A percentile compares a stretch with the other conserved stretches of the same genome.
Evolutionary conservation across 345 rosid genomes (phyloP).

Genomic region (Gossypium thurberi): DNA sequence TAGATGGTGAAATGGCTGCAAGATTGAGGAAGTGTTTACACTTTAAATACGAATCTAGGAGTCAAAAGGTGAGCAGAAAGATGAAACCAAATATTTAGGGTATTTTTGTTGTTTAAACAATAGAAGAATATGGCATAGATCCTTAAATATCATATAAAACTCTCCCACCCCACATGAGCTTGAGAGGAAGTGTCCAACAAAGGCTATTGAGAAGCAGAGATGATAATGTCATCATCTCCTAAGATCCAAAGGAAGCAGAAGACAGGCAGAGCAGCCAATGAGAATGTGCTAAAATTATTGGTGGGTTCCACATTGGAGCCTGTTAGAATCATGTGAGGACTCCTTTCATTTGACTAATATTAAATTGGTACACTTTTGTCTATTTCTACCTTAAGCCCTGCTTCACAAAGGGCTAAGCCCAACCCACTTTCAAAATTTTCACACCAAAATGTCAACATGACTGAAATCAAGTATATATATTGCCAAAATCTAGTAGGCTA

Average conservation of each 20-base stretch:
- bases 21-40: slow-evolving; percentile 11
- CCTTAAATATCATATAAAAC: background rate
- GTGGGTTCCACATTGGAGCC: background rate
- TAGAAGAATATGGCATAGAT: background rate
- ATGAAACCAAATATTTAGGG: background rate
- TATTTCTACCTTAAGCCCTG: background rate
- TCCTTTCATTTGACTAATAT: background rate
- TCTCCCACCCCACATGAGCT: background rate
- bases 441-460: background rate
- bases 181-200: background rate
- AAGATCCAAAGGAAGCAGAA: background rate
- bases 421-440: background rate
- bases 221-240: background rate
- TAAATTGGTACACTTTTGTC: background rate
- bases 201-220: background rate
- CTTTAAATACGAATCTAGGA: background rate
- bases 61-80: slow-evolving; percentile 12
- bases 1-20: slow-evolving; percentile 14
- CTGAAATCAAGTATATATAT: no score
- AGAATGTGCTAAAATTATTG: background rate
- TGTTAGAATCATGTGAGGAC: background rate
- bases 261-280: background rate
- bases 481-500: no score
- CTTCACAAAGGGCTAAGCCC: background rate
- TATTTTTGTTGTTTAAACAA: background rate